Evolutionary conservation across 768 basidiomycete genomes (phyloP).

Genomic region (Mycena sanguinolenta): DNA sequence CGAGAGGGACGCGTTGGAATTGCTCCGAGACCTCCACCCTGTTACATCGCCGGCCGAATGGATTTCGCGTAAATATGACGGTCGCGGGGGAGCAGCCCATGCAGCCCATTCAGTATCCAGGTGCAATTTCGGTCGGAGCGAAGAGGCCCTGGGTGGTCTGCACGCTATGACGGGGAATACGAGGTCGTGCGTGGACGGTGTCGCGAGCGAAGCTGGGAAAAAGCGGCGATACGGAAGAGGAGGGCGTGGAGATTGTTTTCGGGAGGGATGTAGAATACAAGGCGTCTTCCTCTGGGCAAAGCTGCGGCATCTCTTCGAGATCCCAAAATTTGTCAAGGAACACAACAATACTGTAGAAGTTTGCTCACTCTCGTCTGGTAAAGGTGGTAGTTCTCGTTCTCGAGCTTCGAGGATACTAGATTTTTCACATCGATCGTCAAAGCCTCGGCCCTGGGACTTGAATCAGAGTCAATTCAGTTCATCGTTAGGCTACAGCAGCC

Average conservation of each 20-base stretch:
- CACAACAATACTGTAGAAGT: background rate
- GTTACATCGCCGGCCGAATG: conserved; percentile 1
- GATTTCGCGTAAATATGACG: background rate
- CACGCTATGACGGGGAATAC: conserved; percentile 9
- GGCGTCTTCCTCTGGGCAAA: background rate
- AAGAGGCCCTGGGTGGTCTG: background rate
- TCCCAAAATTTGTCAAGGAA: background rate
- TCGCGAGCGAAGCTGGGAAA: background rate
- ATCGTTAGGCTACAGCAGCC: background rate
- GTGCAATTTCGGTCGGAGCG: conserved; percentile 6
- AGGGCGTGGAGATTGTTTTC: background rate
- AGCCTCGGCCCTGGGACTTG: background rate
- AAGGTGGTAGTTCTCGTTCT: conserved; percentile 24
- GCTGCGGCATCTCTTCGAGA: background rate
- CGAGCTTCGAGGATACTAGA: background rate
- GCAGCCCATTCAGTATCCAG: conserved; percentile 19
- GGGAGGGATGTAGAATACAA: background rate
- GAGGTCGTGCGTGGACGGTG: conserved; percentile 12
- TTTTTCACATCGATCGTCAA: background rate
- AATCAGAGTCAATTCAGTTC: background rate
- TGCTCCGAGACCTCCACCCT: background rate
- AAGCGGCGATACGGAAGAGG: background rate
- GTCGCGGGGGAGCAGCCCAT: background rate
- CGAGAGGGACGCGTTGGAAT: background rate
- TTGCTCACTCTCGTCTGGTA: conserved; percentile 15